Percentiles rank a stretch among this genome's conserved stretches.
phyloP scores from a whole-genome alignment of 176 grass and related monocot genomes.

The Carex cristatella region DNA sequence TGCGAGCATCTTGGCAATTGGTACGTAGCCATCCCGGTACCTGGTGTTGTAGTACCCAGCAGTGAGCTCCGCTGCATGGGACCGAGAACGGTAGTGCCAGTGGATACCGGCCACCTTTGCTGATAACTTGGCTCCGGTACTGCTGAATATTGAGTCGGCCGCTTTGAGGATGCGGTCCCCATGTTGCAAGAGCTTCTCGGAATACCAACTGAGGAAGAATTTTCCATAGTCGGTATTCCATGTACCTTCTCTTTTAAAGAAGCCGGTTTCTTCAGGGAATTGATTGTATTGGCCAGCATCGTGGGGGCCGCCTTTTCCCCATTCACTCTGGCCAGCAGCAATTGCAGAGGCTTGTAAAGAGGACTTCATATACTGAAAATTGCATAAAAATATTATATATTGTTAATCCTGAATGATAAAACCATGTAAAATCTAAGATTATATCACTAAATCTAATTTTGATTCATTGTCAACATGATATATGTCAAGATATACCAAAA shows the following conservation, averaged over 20 bases:
- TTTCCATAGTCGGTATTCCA: slow-evolving; percentile 87
- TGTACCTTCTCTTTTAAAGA: slow-evolving; percentile 84
- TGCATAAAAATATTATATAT: not conserved
- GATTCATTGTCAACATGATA: not conserved
- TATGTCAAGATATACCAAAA: not conserved
- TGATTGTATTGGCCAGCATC: slow-evolving; percentile 95
- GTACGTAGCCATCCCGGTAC: slow-evolving; percentile 52
- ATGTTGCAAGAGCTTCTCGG: slow-evolving; percentile 74
- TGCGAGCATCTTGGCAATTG: slow-evolving; percentile 63
- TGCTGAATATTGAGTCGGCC: slow-evolving; percentile 64
- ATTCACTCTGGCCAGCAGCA: slow-evolving; percentile 47
- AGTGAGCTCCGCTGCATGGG: slow-evolving; percentile 89
- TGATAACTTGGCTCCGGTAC: slow-evolving; percentile 58
- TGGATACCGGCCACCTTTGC: slow-evolving; percentile 95
- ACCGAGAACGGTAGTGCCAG: slow-evolving; percentile 87
- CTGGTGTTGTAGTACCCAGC: slow-evolving; percentile 96
- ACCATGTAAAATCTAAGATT: not conserved
- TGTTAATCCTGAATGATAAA: not conserved
- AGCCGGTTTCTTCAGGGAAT: slow-evolving; percentile 88
- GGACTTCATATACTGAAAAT: slow-evolving; percentile 75
- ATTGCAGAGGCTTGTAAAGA: slow-evolving; percentile 58
- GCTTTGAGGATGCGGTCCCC: slow-evolving; percentile 66
- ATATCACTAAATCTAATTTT: not conserved
- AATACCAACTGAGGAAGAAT: slow-evolving; percentile 93
- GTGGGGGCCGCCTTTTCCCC: slow-evolving; percentile 68